Base-by-base conservation (phyloP, 2,329 filamentous ascomycete genomes). In the Hypocrella siamensis region DNA sequence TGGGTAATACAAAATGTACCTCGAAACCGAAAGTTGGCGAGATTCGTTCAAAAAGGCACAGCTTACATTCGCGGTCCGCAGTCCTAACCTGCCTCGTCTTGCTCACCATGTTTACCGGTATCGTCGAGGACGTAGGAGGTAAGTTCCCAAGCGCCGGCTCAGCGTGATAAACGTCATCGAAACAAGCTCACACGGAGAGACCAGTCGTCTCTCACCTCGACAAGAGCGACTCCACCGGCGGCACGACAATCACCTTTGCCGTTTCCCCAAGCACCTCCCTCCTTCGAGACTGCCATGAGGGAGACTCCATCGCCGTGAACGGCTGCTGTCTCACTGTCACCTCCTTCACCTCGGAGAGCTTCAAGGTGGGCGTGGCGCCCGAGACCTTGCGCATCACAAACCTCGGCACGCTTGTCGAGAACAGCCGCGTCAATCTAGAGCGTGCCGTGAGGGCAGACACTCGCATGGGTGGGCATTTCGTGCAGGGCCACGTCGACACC, bases 401-500 rank as follows among this genome's bases (percentile, higher is more conserved):
- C 59, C 74, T 98, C n/a, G 88, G 86, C 39, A 63, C 63, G 15
- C 66, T 98, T 32, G 56, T 60, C 30, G 52, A 71, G 38, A 64
- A 64, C 26, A 79, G 75, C 38, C 63, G 61, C 16, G 86, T 96
- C 42, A 98, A 98, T 56, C 77, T 98, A 32, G 90, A 98, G 64
- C 77, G 90, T 12, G 88, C 90, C 4, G 86, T 98, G 33, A 79
- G 80, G 14, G 84, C 85, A 4, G 73, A 80, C 46, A 94, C 88
- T 28, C 82, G 90, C 34, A 96, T 98, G 84, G 90, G 92, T 29
- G 90, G 90, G 1, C 90, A 98, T 60, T 93, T 96, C 47, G 88
- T 96, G 19, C 92, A 98, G 59, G 90, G 90, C 26, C 90, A 98
- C 55, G 88, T 98, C 38, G 92, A 98, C 56, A 88, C 84, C 9